These are phyloP conservation scores for Xylariaceae sp. DNA, from an alignment of 2,329 filamentous ascomycete genomes.

Conservation along the genomic window DNA sequence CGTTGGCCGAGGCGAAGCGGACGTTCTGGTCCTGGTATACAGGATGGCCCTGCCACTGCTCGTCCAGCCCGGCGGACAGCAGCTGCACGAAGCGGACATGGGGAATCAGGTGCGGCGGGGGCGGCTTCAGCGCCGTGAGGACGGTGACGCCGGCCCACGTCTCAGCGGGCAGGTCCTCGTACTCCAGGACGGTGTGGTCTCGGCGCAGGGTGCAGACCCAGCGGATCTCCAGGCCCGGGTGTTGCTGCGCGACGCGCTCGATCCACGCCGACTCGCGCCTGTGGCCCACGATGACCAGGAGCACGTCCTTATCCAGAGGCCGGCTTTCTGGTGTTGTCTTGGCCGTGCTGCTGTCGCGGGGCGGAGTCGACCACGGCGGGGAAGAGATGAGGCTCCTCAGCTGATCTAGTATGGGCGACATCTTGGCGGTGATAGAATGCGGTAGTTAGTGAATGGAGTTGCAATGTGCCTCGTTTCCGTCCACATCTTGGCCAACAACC, in stretches of 20 bases:
- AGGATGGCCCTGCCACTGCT: constrained; percentile 31
- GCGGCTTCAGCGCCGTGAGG: constrained; percentile 25
- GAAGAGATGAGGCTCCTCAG: too few relatives aligned
- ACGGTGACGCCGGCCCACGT: constrained; percentile 35
- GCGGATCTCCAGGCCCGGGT: constrained; percentile 31
- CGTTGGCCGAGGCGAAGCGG: constrained; percentile 44
- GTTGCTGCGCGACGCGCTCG: constrained; percentile 22
- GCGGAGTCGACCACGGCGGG: too few relatives aligned
- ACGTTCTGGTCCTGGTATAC: constrained; percentile 38
- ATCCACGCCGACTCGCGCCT: constrained; percentile 28
- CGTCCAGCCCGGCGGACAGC: constrained; percentile 34
- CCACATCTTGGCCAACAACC: too few relatives aligned
- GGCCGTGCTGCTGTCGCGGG: too few relatives aligned
- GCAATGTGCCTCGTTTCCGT: too few relatives aligned
- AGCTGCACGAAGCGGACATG: constrained; percentile 38
- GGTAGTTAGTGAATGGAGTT: too few relatives aligned
- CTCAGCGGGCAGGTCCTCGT: constrained; percentile 23
- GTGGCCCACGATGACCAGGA: constrained; percentile 30
- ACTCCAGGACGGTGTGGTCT: constrained; percentile 10
- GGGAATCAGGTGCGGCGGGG: constrained; percentile 23
- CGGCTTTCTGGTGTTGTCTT: too few relatives aligned
- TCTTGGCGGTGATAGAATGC: too few relatives aligned
- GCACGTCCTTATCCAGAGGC: constrained; percentile 29
- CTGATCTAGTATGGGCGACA: too few relatives aligned
- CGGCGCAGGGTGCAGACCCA: constrained; percentile 20